Base-by-base conservation (phyloP, 1,284 basidiomycete genomes). In the Peniophora sp. region DNA sequence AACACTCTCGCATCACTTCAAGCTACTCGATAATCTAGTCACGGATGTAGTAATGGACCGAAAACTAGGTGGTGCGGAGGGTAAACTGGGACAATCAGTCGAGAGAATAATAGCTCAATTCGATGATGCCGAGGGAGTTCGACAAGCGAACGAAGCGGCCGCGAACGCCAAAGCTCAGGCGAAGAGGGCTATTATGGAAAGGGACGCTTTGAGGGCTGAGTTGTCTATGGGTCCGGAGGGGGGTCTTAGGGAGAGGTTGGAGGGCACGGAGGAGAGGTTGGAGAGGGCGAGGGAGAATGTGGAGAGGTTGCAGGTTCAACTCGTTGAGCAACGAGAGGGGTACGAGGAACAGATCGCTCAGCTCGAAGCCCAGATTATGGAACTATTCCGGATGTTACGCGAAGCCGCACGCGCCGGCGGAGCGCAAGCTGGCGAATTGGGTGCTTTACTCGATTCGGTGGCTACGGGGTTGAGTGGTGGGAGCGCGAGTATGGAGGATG, bases 21-120 rank as follows among this genome's bases (percentile, higher is more conserved):
- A 94, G 68, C 79, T 99, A 47, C 80, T 99, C 60, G 93, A 98
- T 65, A 86, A 89, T n/a, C 74, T 98, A 47, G 82, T 99, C 46
- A 86, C 92, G 32, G 90, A 95, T 59, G 84, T 99, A 45, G 94
- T 98, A 22, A 81, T 97, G 70, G 93, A 97, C 67, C 91, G 93
- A 67, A 90, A 91, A 59, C 78, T 93, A 48, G 81, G 79, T 25
- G 89, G 91, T 32, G 90, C 93, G 24, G 89, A 92, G 53, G 80
- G 85, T 47, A 81, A 94, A 19, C 78, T 97, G 56, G 95, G 94
- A 0, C 84, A 90, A 52, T 94, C 92, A 1, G 93, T 99, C 19
- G 85, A 92, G 57, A 81, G 88, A 47, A 81, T 98, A 53, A 87
- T 97, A 47, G 84, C 90, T 3, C 88, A 90, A 61, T 91, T 98